Percentiles rank a stretch among this genome's conserved stretches.
These are phyloP conservation scores for Saccharomycopsis amapae DNA, from an alignment of 805 yeast species.

Conservation along the genomic window DNA sequence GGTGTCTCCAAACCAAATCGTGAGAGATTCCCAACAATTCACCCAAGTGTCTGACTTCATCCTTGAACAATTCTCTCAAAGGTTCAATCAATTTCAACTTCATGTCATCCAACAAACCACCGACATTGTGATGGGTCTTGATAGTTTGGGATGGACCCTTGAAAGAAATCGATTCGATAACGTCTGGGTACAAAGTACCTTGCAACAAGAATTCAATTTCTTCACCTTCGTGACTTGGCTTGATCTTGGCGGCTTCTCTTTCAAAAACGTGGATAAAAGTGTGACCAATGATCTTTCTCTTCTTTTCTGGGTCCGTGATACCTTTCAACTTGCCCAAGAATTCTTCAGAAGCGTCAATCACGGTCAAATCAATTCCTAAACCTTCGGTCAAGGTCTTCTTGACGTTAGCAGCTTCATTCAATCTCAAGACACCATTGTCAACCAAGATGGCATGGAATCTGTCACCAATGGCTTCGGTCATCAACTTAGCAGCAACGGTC, in stretches of 20 bases:
- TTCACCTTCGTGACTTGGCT: conserved; percentile 72
- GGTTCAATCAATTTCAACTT: conserved; percentile 98
- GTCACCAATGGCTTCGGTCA: conserved; percentile 97
- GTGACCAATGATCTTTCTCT: conserved; percentile 97
- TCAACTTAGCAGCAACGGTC: conserved; percentile 95
- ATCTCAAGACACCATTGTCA: conserved; percentile 96
- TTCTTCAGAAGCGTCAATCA: conserved; percentile 88
- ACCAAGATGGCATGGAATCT: conserved; percentile 98
- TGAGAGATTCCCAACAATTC: conserved; percentile 91
- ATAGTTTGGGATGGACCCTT: conserved; percentile 99
- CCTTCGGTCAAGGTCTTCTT: conserved; percentile 87
- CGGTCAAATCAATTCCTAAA: conserved; percentile 89
- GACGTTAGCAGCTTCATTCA: conserved; percentile 84
- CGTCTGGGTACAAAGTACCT: conserved; percentile 98
- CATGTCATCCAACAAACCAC: conserved; percentile 97
- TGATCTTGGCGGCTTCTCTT: conserved; percentile 87
- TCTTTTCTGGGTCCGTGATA: conserved; percentile 96
- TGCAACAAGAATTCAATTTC: conserved; percentile 91
- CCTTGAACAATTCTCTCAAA: conserved; percentile 95
- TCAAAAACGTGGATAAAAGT: conserved; percentile 96
- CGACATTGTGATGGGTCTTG: conserved; percentile 98
- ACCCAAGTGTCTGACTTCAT: conserved; percentile 96
- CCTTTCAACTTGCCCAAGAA: conserved; percentile 84
- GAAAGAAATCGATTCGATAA: conserved; percentile 96
- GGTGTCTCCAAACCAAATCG: conserved; percentile 99